Base-by-base conservation (phyloP, 208 protist species). In the Tritrichomonas musculus region DNA sequence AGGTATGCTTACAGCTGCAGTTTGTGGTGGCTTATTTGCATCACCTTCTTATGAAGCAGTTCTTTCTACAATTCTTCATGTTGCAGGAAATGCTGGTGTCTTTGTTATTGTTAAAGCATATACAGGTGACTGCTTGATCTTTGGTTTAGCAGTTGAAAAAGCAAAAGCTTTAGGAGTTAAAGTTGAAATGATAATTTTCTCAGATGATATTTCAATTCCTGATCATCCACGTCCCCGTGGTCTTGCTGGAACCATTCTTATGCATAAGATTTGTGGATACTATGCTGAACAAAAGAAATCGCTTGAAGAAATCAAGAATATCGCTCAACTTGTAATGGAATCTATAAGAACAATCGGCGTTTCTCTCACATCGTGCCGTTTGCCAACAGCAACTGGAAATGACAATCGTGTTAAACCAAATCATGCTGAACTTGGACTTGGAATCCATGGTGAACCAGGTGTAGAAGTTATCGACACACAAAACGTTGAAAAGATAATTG, bases 21-120 rank as follows among this genome's bases (percentile, higher is more conserved):
- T 98, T 27, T 96, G 94, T 93, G 97, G 97, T 72, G 95, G 95
- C 69, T 96, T 98, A 36, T 98, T 98, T 94, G 96, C 97, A 57
- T 97, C 96, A 4, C 97, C 97, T 3, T 95, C 96, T 22, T 94
- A 94, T 27, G 88, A 94, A 4, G 93, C 95, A 66, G 95, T 98
- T 33, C 94, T 96, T 55, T 95, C 95, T n/a, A 96, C 97, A 33
- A 98, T 98, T 80, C 92, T 96, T 92, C 94, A 96, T 49, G 93
- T 97, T 8, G 82, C 93, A 4, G 92, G 93, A 53, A 92, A 94
- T n/a, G 94, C 94, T 25, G 95, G 95, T 66, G 69, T 53, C 30
- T 94, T 98, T 13, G 94, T 98, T 73, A 96, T 98, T 88, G 95
- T 98, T 5, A 98, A 98, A 92, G 98, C 98, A 93, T 98, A 98